A percentile compares a stretch with the other conserved stretches of the same genome.
phyloP scores from a whole-genome alignment of 352 stramenopile genomes.

The Phytophthora nicotianae region DNA sequence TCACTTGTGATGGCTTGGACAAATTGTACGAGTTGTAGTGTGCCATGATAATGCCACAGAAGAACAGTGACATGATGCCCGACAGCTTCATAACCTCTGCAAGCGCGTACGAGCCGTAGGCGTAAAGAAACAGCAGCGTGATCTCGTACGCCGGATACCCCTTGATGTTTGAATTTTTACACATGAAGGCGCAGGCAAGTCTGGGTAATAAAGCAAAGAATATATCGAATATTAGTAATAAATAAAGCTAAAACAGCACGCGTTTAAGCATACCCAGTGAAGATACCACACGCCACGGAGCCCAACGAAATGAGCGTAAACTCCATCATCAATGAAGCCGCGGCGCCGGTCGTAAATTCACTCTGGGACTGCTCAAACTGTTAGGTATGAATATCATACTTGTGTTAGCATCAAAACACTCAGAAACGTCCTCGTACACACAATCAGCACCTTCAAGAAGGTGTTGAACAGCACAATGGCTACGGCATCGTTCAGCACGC shows the following conservation, averaged over 20 bases:
- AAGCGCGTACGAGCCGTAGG: constrained; percentile 71
- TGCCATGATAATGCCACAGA: constrained; percentile 88
- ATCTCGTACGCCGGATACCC: constrained; percentile 82
- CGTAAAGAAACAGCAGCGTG: constrained; percentile 72
- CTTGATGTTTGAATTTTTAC: constrained; percentile 80
- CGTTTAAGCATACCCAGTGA: constrained; percentile 55
- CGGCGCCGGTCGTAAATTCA: constrained; percentile 70
- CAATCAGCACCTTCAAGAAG: constrained; percentile 85
- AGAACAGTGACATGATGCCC: constrained; percentile 94
- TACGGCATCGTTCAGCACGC: constrained; percentile 97
- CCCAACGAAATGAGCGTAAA: constrained; percentile 84
- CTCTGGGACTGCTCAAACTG: constrained; percentile 81
- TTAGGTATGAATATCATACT: neutral
- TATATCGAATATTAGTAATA: constrained; percentile 1
- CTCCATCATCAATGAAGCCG: constrained; percentile 66
- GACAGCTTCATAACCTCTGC: constrained; percentile 74
- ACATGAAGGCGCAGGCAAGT: constrained; percentile 80
- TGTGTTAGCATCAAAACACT: neutral
- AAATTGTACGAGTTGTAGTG: constrained; percentile 86
- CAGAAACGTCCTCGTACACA: neutral
- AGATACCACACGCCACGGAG: constrained; percentile 76
- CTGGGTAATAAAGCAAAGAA: constrained; percentile 28
- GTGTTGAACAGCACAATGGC: constrained; percentile 98
- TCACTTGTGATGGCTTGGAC: constrained; percentile 68
- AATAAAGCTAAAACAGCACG: neutral